phyloP scores from a whole-genome alignment of 1,139 yeast species.

The Pichia norvegensis region DNA sequence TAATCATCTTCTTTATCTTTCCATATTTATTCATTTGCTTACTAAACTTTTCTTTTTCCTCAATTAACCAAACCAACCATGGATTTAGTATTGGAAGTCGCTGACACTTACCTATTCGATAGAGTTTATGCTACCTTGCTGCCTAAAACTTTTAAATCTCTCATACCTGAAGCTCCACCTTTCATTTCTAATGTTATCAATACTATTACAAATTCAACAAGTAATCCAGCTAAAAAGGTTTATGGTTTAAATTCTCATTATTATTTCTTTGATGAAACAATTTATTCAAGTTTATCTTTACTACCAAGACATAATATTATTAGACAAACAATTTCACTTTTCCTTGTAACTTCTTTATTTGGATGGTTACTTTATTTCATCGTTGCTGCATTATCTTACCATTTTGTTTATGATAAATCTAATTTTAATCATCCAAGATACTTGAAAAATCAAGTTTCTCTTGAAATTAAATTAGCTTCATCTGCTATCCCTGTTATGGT shows the following conservation, averaged over 20 bases:
- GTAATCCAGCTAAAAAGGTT: conserved; percentile 15
- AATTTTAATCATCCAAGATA: conserved; percentile 94
- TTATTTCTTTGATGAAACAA: conserved; percentile 41
- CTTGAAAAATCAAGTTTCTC: conserved; percentile 80
- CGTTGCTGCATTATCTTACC: conserved; percentile 71
- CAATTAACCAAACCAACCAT: conserved; percentile 29
- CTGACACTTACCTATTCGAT: conserved; percentile 69
- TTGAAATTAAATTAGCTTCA: conserved; percentile 73
- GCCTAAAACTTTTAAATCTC: conserved; percentile 39
- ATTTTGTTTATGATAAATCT: conserved; percentile 73
- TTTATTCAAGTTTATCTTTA: conserved; percentile 51
- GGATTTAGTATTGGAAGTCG: conserved; percentile 84
- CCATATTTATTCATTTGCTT: not conserved
- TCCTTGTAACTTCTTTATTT: conserved; percentile 66
- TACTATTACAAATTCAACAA: conserved; percentile 21
- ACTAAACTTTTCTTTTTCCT: not conserved
- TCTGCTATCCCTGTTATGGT: conserved; percentile 89
- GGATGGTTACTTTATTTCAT: conserved; percentile 74
- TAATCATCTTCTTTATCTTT: not conserved
- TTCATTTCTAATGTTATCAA: conserved; percentile 25
- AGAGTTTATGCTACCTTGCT: conserved; percentile 53
- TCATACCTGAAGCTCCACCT: conserved; percentile 31
- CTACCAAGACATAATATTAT: conserved; percentile 63
- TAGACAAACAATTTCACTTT: conserved; percentile 64
- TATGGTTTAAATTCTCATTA: conserved; percentile 42